These are phyloP conservation scores for Backusella circina DNA, from an alignment of 192 early-diverging fungal species.

Conservation along the genomic window DNA sequence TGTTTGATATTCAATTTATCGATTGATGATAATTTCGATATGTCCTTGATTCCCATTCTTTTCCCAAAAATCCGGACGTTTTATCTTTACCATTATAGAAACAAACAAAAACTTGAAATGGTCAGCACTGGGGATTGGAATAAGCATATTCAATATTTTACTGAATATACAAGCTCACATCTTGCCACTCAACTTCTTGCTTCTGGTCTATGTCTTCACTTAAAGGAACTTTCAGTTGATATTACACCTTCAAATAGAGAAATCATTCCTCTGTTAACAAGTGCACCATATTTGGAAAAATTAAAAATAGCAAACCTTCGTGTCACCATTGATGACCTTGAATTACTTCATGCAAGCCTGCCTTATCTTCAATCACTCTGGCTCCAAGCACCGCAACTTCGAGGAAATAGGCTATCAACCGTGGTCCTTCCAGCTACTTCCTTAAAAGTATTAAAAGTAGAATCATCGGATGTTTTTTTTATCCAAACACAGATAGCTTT, in stretches of 20 bases:
- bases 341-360: not conserved
- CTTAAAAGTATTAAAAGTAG: not conserved
- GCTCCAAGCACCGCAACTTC: not conserved
- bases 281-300: not conserved
- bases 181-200: not conserved
- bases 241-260: not conserved
- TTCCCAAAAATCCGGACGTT: not conserved
- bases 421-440: not conserved
- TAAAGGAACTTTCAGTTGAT: not conserved
- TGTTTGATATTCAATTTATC: not conserved
- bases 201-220: not conserved
- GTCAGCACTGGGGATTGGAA: not conserved
- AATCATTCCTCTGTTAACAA: not conserved
- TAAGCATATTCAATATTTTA: not conserved
- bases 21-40: not conserved
- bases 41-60: not conserved
- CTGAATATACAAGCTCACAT: not conserved
- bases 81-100: not conserved
- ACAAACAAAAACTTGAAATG: not conserved
- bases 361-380: not conserved
- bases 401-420: not conserved
- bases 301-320: conserved; percentile 1
- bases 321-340: not conserved
- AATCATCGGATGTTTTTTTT: not conserved
- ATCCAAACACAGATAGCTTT: not conserved